These are phyloP conservation scores for Neurospora sublineolata DNA, from an alignment of 495 filamentous ascomycete genomes.

Conservation along the genomic window DNA sequence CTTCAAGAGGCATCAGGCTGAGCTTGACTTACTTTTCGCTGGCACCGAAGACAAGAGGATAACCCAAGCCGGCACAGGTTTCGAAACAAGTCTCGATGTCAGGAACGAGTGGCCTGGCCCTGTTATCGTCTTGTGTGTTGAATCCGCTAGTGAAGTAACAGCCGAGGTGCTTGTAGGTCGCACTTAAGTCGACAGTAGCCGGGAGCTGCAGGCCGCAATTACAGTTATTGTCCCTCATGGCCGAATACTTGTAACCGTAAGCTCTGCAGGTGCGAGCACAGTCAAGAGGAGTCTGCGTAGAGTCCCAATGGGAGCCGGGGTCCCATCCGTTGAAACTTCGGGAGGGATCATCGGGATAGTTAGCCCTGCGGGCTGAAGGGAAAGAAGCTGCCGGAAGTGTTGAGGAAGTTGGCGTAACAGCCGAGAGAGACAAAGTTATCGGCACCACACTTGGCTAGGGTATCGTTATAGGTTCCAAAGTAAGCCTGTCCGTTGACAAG, in stretches of 20 bases:
- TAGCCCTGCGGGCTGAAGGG: conserved; percentile 6
- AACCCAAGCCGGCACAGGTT: conserved; percentile 6
- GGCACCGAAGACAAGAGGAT: conserved; percentile 2
- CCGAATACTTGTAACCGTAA: conserved; percentile 17
- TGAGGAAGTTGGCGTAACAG: conserved; percentile 9
- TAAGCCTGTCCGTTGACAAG: conserved; percentile 13
- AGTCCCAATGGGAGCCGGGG: conserved; percentile 11
- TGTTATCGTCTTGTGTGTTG: not conserved
- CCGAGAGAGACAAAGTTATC: conserved; percentile 15
- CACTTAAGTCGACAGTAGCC: not conserved
- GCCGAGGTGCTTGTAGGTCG: conserved; percentile 3
- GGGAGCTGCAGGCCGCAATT: conserved; percentile 15
- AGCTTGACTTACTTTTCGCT: not conserved
- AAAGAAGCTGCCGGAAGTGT: not conserved
- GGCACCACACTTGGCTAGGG: conserved; percentile 1
- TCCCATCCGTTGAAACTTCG: conserved; percentile 11
- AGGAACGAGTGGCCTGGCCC: not conserved
- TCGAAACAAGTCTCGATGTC: conserved; percentile 1
- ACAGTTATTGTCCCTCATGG: conserved; percentile 11
- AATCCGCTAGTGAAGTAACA: conserved; percentile 3
- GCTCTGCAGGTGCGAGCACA: conserved; percentile 16
- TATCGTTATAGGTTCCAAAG: conserved; percentile 6
- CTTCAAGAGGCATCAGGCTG: not conserved
- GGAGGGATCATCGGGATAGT: conserved; percentile 4
- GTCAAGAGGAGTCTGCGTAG: conserved; percentile 14